A percentile compares a stretch with the other conserved stretches of the same genome.
phyloP scores from a whole-genome alignment of 495 filamentous ascomycete species.

The Aspergillus bridgeri region DNA sequence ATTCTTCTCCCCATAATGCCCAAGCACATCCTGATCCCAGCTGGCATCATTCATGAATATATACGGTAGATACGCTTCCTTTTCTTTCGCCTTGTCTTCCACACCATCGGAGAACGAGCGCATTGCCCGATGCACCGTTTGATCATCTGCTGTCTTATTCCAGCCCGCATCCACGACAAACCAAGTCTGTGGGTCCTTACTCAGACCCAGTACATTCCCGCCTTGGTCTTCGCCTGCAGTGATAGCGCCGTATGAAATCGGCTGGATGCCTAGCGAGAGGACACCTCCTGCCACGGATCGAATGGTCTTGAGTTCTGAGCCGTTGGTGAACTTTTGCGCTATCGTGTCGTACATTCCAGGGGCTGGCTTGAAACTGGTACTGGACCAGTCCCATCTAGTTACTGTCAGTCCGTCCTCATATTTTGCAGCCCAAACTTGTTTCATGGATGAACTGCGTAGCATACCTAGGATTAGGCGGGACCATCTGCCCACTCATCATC shows the following conservation, averaged over 20 bases:
- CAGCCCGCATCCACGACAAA: neutral
- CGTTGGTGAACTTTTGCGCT: neutral
- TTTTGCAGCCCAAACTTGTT: no score
- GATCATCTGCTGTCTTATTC: neutral
- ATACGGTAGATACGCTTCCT: neutral
- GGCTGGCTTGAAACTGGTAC: neutral
- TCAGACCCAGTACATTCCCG: neutral
- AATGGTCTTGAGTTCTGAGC: neutral
- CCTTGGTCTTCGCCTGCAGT: neutral
- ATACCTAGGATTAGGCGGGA: neutral
- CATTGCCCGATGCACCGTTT: neutral
- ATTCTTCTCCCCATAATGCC: neutral
- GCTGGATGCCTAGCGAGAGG: neutral
- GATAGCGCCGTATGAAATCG: neutral
- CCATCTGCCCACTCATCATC: neutral
- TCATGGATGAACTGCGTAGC: no score
- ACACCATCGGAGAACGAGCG: neutral
- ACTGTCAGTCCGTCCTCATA: no score
- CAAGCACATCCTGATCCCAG: slow-evolving; percentile 1
- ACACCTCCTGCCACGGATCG: neutral
- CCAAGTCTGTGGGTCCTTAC: neutral
- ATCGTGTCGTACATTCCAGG: neutral
- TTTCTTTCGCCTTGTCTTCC: neutral
- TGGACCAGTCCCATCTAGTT: neutral
- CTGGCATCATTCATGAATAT: slow-evolving; percentile 1